Base-by-base conservation (phyloP, 2,329 filamentous ascomycete genomes). In the Penicillium hordei region DNA sequence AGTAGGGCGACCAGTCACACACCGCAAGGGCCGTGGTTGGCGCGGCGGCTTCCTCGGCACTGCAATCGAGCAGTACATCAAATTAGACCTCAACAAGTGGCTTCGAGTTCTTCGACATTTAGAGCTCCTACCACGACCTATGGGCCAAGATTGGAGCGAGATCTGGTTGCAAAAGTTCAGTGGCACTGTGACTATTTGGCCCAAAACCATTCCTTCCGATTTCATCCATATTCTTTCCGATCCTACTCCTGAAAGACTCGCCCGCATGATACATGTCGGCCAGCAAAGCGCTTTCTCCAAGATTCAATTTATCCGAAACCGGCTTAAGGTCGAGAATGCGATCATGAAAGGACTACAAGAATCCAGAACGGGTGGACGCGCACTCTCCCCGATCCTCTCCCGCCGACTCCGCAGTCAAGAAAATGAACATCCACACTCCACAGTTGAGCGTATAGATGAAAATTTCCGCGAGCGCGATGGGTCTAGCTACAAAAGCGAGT, bases 31-130 rank as follows among this genome's bases (percentile, higher is more conserved):
- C 5, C 89, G 92, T 46, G 94, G 94, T 55, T 99, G 94, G 94
- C 88, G 94, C 52, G 94, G 94, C 39, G 94, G 94, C 1, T 99
- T 96, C 76, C 82, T 99, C 15, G 93, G 94, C 61, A 93, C 89
- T 7, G 93, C 94, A 0, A 86, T 89, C 6, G 94, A 99, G 75
- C 92, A 97, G 74, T 96, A 94, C 71, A 85, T 99, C 72, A 97
- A 97, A 75, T 86, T 99, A 25, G 94, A 99, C 74, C 83, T 99
- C 66, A 95, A 90, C 68, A 99, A 99, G 79, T 99, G 94, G 92
- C 86, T 99, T 39, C 94, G 94, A 72, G 93, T 99, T 21, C 83
- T 97, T 42, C 88, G 93, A 1, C 92, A 97, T 71, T 83, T 97
- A 0, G 94, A 99, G 75, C 82, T 99, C 4, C 84, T 99, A 0